These are phyloP conservation scores for Beauveria scarabaeidicola DNA, from an alignment of 2,329 filamentous ascomycete species.

Conservation along the genomic window DNA sequence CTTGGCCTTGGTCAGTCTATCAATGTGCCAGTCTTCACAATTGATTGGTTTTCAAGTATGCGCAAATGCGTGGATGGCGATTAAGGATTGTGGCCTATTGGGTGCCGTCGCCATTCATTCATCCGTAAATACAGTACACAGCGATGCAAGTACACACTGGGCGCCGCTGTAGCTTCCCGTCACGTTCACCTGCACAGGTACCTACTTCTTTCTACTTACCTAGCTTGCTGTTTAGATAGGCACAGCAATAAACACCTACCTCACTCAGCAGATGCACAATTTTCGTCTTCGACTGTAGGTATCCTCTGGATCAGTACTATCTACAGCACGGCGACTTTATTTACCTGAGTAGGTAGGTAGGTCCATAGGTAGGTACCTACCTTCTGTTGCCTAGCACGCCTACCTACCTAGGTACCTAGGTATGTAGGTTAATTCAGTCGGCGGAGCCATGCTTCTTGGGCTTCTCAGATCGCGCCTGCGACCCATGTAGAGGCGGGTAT, in stretches of 20 bases:
- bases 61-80: not conserved
- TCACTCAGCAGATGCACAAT: too few species aligned
- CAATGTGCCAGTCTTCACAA: not conserved
- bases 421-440: not conserved
- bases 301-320: too few species aligned
- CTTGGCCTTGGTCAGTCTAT: not conserved
- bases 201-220: too few species aligned
- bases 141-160: too few species aligned
- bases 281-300: too few species aligned
- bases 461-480: not conserved
- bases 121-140: not conserved
- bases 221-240: too few species aligned
- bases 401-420: not conserved
- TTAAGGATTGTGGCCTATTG: not conserved
- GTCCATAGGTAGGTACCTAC: too few species aligned
- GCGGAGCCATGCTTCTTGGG: not conserved
- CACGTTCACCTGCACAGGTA: not conserved
- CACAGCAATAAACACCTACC: too few species aligned
- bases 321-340: too few species aligned
- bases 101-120: too few species aligned
- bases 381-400: too few species aligned
- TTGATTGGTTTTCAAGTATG: not conserved
- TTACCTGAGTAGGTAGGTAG: too few species aligned
- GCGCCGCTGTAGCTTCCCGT: not conserved
- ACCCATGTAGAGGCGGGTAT: conserved; percentile 5